These are phyloP conservation scores for Candida morakotiae DNA, from an alignment of 805 yeast genomes.

Conservation along the genomic window DNA sequence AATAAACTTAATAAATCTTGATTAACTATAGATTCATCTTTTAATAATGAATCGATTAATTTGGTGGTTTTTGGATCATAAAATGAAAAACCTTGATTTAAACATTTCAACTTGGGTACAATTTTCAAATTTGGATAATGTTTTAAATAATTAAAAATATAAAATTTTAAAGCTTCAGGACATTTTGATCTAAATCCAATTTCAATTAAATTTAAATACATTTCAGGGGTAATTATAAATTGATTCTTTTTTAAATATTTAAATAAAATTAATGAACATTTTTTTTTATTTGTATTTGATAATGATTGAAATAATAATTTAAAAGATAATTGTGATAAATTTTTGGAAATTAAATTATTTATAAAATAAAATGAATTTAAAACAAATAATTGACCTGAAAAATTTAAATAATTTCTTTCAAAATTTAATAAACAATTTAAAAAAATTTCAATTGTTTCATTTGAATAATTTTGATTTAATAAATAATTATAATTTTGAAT, in stretches of 20 bases:
- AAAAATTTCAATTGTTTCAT: conserved; percentile 21
- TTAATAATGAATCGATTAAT: conserved; percentile 14
- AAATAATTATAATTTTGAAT: conserved; percentile 20
- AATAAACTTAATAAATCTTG: neutral
- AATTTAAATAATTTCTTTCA: conserved; percentile 29
- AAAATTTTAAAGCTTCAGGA: conserved; percentile 18
- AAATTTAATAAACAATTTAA: conserved; percentile 36
- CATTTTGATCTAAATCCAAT: conserved; percentile 22
- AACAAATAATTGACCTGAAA: conserved; percentile 23
- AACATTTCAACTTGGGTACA: neutral
- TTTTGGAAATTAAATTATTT: conserved; percentile 12
- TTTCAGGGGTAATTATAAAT: conserved; percentile 10
- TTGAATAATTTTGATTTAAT: conserved; percentile 8
- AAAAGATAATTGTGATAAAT: conserved; percentile 27
- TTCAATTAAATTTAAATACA: conserved; percentile 20
- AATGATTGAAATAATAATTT: conserved; percentile 24
- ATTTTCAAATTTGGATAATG: conserved; percentile 8
- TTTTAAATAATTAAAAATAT: conserved; percentile 18
- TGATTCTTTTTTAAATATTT: conserved; percentile 14
- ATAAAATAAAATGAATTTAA: conserved; percentile 14
- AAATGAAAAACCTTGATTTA: neutral
- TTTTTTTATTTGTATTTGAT: conserved; percentile 23
- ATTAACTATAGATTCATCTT: neutral
- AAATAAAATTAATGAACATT: conserved; percentile 22
- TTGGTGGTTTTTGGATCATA: conserved; percentile 5